Evolutionary conservation across 2,329 filamentous ascomycete genomes (phyloP).

Genomic region (Metarhizium brunneum): DNA sequence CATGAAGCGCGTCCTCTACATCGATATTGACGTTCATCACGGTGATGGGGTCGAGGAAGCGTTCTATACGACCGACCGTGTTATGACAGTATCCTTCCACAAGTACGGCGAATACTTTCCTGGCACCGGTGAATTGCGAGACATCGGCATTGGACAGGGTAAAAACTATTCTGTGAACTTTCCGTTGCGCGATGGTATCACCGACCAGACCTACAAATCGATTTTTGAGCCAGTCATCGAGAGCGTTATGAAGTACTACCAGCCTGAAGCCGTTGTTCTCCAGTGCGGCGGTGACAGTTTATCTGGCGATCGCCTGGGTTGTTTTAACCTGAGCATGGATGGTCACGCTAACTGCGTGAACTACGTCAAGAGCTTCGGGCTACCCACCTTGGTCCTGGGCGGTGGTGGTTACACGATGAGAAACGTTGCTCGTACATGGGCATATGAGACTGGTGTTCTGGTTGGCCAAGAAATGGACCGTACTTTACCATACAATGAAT

Average conservation of each 20-base stretch:
- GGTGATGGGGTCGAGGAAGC: slow-evolving; percentile 90
- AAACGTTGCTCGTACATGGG: slow-evolving; percentile 95
- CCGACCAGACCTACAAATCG: slow-evolving; percentile 78
- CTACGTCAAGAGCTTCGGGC: slow-evolving; percentile 76
- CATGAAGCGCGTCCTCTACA: slow-evolving; percentile 92
- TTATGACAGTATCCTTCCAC: slow-evolving; percentile 90
- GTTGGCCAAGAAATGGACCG: slow-evolving; percentile 74
- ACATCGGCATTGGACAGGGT: slow-evolving; percentile 78
- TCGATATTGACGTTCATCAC: slow-evolving; percentile 92
- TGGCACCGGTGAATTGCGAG: slow-evolving; percentile 77
- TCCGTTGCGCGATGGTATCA: slow-evolving; percentile 83
- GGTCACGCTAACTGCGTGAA: slow-evolving; percentile 92
- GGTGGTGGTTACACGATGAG: slow-evolving; percentile 96
- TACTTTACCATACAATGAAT: slow-evolving; percentile 91
- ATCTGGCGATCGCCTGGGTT: slow-evolving; percentile 86
- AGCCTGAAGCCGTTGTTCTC: slow-evolving; percentile 83
- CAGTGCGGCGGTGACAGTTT: slow-evolving; percentile 95
- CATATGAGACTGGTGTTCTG: slow-evolving; percentile 86
- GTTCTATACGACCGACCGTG: slow-evolving; percentile 85
- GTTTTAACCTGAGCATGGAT: slow-evolving; percentile 96
- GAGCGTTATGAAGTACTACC: slow-evolving; percentile 78
- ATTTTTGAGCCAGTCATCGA: slow-evolving; percentile 89
- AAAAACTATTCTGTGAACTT: slow-evolving; percentile 90
- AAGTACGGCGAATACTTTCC: slow-evolving; percentile 97
- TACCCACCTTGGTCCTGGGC: slow-evolving; percentile 86